Evolutionary conservation across 2,329 filamentous ascomycete genomes (phyloP), one percentile per base, ranked within the genome.

Genomic region (Penicillium sp.): DNA sequence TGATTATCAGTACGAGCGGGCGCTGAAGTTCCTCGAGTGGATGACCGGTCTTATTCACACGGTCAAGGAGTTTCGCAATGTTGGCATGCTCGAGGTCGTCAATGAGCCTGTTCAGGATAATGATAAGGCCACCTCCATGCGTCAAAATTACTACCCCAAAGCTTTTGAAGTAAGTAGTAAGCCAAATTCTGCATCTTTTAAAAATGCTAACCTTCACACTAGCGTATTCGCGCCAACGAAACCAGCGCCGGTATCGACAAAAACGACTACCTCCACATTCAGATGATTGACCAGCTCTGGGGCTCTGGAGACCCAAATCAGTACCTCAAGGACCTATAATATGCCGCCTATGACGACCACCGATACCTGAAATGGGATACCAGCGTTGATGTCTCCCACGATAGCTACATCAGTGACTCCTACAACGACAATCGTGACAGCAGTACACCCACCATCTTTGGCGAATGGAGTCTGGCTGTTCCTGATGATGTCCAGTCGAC

Each of bases 51-150:
- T 80, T 42, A 81, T 86, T 61, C 85, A 87, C 70, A 75, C 66
- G 4, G 81, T 79, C 61, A 56, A 73, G 38, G 79, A 79, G 33
- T 85, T 84, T 70, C 75, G 80, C 57, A 86, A 83, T 49, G 85
- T 88, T 28, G 85, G 85, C 59, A 87, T 86, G 82, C 71, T 88
- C 40, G 81, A 85, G 69, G 73, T 88, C 13, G 76, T 88, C 58
- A 88, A 88, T 68, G 86, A 88, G 70, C 86, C 86, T 3, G 71
- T 82, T 13, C 79, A 80, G 54, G 72, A 79, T 53, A 63, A 73
- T 50, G 66, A 73, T 12, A 68, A 67, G 6, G 74, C 74, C 2
- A 72, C 73, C 4, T 71, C 72, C 1, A 75, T 85, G 71, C 70
- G 77, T 10, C 72, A 74, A 17, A 73, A 68, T 10, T 87, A 79